Base-by-base conservation (phyloP, 2,329 filamentous ascomycete genomes). In the Gremmenia infestans region DNA sequence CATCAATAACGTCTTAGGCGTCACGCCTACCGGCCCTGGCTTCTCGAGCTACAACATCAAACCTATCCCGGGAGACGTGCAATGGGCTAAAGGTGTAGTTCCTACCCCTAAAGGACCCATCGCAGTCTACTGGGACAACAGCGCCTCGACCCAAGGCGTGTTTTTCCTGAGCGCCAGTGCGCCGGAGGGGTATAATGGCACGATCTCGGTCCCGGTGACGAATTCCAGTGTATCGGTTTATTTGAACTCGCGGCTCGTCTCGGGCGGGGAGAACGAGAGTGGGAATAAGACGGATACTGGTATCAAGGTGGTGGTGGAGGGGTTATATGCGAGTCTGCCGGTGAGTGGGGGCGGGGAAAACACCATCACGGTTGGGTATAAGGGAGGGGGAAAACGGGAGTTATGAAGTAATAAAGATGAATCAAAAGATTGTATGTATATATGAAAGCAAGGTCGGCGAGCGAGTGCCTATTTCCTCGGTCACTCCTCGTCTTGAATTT, bases 1-100 rank as follows among this genome's bases (percentile, higher is more conserved):
- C 57, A 75, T 67, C 5, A 74, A 73, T 46, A 74, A 76, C 42
- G 71, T 81, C 1, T 69, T 81, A 0, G 78, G 78, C 2, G 72
- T 81, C 4, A 71, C 60, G 48, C 78, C 78, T 1, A 67, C 70
- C 5, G 68, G 66, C 4, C 74, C 75, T 0, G 78, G 77, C 0
- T 81, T 79, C 57, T 51, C 55, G 14, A 65, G 65, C 1, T 80
- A 74, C 71, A 64, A 55, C 2, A 65, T 80, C 1, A 70, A 66
- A 48, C 78, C 77, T 0, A 60, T 68, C 5, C 66, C 67, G 3
- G 65, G 66, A 0, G 66, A 68, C 37, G 52, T 78, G 15, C 66
- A 60, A 1, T 79, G 76, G 75, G 76, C 77, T 0, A 69, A 68
- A 42, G 77, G 76, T 1, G 60, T 67, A 1, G 74, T 79, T 14